Base-by-base conservation (phyloP, 805 yeast genomes). In the Yarrowia alimentaria region DNA sequence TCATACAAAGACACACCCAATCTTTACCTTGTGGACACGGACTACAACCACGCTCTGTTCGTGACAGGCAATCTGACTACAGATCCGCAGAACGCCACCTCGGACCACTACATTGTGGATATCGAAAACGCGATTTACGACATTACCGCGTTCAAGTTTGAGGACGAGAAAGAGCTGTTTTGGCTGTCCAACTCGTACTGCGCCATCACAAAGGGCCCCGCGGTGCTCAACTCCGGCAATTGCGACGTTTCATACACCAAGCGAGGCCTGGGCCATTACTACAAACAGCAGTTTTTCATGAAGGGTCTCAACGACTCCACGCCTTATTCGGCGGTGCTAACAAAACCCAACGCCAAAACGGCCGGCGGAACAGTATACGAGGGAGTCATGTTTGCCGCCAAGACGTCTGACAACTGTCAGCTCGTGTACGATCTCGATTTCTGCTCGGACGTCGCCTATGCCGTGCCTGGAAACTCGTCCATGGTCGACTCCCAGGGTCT, bases 361-460 rank as follows among this genome's bases (percentile, higher is more conserved):
- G 34, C 53, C 11, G 55, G 56, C 2, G 91, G 94, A 4, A 94
- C 94, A 5, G 73, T 79, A 0, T 85, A 78, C 59, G 64, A 69
- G 6, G 74, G 74, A 9, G 74, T 83, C 32, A 64, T 65, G 28
- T 85, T 91, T 52, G 54, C 55, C n/a, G 61, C 73, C 54, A 74
- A 76, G 31, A 79, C 87, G 1, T 77, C 64, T 65, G 64, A 19
- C 62, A 72, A 85, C 1, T 91, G 99, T 64, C 78, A 83, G 54
- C 67, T 90, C 42, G 76, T 89, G 13, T 87, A 78, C 62, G 84
- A 79, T 53, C 70, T 91, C 54, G 80, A 77, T 2, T 89, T 89
- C 60, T 91, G 99, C 65, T 65, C 72, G 22, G 77, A 78, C 37
- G 94, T 91, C 18, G 93, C 96, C 1, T 91, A 90, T 66, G 76